Evolutionary conservation across 169 alveolate genomes (phyloP).

Genomic region (Sarcocystis neurona): DNA sequence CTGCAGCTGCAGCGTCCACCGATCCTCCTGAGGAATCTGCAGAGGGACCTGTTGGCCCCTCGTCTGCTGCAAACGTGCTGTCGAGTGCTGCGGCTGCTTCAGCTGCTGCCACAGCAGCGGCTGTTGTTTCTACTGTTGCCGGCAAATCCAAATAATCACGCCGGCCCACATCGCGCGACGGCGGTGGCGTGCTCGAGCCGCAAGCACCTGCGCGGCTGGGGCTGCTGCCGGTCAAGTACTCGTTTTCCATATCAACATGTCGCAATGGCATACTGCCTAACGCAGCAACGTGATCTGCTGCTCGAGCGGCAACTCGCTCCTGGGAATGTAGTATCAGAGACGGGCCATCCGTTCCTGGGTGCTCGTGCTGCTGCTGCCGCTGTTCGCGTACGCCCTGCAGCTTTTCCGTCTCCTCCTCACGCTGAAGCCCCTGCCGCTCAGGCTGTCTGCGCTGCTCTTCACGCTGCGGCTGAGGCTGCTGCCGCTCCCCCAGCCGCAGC

Average conservation of each 20-base stretch:
- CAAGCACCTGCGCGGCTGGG: neutral
- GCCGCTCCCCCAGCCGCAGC: slow-evolving; percentile 6
- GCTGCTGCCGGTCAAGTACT: no score
- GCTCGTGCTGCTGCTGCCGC: no score
- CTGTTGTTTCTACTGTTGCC: neutral
- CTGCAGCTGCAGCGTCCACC: slow-evolving; percentile 23
- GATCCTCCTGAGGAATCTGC: neutral
- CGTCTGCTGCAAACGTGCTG: neutral
- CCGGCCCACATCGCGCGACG: neutral
- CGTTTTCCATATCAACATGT: no score
- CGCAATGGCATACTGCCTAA: no score
- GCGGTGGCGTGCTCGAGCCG: neutral
- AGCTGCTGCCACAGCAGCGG: slow-evolving; percentile 44
- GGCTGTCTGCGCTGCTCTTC: neutral
- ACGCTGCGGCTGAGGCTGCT: neutral
- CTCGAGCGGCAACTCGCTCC: no score
- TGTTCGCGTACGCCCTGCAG: no score
- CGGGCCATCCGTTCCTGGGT: no score
- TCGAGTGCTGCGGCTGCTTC: slow-evolving; percentile 8
- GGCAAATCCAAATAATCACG: neutral
- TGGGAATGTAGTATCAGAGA: no score
- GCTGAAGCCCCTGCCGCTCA: neutral
- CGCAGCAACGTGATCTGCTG: no score
- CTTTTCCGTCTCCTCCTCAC: no score
- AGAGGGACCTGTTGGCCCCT: neutral